Evolutionary conservation across 345 rosid genomes (phyloP), one percentile per base, ranked within the genome.

Genomic region (Euphorbia peplus): DNA sequence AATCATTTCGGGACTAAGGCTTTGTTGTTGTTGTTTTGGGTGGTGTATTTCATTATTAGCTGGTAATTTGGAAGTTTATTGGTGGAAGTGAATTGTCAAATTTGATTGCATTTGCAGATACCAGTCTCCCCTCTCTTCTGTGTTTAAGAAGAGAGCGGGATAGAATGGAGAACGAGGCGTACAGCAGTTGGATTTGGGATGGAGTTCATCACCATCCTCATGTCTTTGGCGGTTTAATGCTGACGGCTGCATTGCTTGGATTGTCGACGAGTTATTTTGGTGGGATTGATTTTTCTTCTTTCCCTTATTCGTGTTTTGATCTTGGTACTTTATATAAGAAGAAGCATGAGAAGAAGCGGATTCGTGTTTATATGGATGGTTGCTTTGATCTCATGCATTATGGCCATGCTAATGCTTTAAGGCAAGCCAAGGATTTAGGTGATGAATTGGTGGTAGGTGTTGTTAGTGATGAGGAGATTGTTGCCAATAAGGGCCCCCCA

Each of bases 341-440:
- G 64, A 80, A 56, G 70, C 19, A 53, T 2, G 80, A 83, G 57
- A 87, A 79, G 78, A 90, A 79, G 82, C 84, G 75, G 0, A 71
- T 89, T 19, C 90, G 98, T 16, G 98, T 93, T 60, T 93, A 89
- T 88, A 93, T 93, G 98, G 98, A 93, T 66, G 98, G 98, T 61
- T 90, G 98, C 81, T 93, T 93, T 79, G 97, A 93, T 78, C 88
- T 93, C 74, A 93, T 93, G 98, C 98, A 93, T 85, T 90, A 87
- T 57, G 98, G 98, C 11, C 98, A 93, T 70, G 91, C 93, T 68
- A 90, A 93, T 73, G 98, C 97, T 1, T 66, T 93, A 75, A 79
- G 97, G 42, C 97, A 93, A 73, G 98, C 98, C 12, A 86, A 87
- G 81, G 88, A 90, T 68, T 80, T 90, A 73, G 98, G 98, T 37